Evolutionary conservation across 441 rosid genomes (phyloP), one percentile per base, ranked within the genome.

Genomic region (Croton setiger): DNA sequence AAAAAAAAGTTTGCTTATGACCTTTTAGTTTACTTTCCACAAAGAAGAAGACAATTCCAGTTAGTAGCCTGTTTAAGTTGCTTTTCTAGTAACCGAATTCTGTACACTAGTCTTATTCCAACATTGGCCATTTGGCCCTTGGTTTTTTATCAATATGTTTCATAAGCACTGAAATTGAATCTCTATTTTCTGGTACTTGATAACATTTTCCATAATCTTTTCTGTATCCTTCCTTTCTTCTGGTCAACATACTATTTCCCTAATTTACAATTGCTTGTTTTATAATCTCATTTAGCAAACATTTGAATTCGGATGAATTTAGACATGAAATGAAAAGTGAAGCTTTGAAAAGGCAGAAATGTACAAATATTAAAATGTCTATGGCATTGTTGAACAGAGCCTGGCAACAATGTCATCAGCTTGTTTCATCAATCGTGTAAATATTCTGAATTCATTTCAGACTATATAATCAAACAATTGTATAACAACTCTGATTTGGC

Each of bases 91-190:
- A n/a, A 51, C 69, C 60, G 33, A 67, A 31, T 18, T 18, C 64
- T 75, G 75, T 73, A 56, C 63, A 18, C 66, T 53, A 72, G 47
- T 62, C 59, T 27, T 37, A 60, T 47, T 27, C 21, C 14, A 27
- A 59, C 47, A 7, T 44, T 43, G 53, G 48, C 54, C 65, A 71
- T 70, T 36, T 54, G 61, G 68, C 23, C 54, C 18, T n/a, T 27
- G 9, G 21, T 64, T 33, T n/a, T 57, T 14, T 20, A 44, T 18
- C 35, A 15, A 39, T 48, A 18, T n/a, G 48, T 63, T 45, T 36
- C 56, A 1, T 27, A 52, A 21, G n/a, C 44, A 63, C 14, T 52
- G 75, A 52, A 41, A 37, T 27, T 27, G 31, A 27, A n/a, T 58
- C 35, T 60, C 48, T 60, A 8, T 56, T 27, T 43, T 60, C 61